Base-by-base conservation (phyloP, 108 stramenopile genomes). In the Cylindrotheca fusiformis region DNA sequence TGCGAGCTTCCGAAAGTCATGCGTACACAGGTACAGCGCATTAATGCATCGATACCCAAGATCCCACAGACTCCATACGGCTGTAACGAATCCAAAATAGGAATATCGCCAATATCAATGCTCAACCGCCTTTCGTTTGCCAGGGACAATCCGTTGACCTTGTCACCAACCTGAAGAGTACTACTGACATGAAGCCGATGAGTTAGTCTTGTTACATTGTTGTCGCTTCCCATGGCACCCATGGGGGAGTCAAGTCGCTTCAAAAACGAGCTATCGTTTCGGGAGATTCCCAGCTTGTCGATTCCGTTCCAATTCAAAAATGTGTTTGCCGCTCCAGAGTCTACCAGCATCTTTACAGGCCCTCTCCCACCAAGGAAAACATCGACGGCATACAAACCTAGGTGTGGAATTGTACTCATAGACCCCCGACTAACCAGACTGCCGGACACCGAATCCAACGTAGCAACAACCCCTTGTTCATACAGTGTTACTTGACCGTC, bases 221-320 rank as follows among this genome's bases (percentile, higher is more conserved):
- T 84, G 46, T 88, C 87, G 10, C 76, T 71, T 24, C 90, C 90
- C 78, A 92, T 83, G 5, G 86, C 85, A 26, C 90, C 87, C 28
- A 76, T 81, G 3, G 45, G 30, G 8, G 14, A 24, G 1, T 58
- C 27, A 10, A 81, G 66, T 27, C 58, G 60, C 20, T 82, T 47
- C 2, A 91, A 64, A 41, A 58, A 54, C 17, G 65, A 65, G 22
- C 69, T 68, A 22, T 67, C 29, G 12, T 48, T 8, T 18, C 41
- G 25, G 1, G 63, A 60, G 14, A 88, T 62, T 8, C 73, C 73
- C 54, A 91, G 36, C 12, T 85, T 71, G 25, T 55, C 36, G 29
- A 88, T 60, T 2, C 90, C 90, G 23, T 77, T 83, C 83, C 83
- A 84, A 48, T 76, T 85, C 20, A 92, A 55, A 54, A 88, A 76